Conservation (phyloP, 2,329 filamentous ascomycete genomes). For the Phoma sp. region DNA sequence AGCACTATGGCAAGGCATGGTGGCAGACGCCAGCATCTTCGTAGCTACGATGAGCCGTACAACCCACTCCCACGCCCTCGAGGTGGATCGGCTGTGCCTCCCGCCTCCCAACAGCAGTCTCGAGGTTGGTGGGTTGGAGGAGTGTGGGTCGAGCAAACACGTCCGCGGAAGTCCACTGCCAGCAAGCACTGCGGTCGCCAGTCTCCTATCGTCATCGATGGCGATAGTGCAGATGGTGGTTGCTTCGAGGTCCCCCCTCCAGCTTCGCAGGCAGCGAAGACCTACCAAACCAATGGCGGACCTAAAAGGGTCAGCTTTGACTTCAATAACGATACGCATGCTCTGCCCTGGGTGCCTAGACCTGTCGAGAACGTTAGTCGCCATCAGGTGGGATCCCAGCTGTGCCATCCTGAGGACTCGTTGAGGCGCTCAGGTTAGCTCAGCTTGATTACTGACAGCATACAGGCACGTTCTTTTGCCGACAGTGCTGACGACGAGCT, state of each 20-base stretch:
- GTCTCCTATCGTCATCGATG: neutral
- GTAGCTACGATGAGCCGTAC: neutral
- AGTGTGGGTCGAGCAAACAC: neutral
- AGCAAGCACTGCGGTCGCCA: neutral
- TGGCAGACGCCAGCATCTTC: neutral
- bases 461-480: constrained; percentile 22
- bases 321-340: constrained; percentile 23
- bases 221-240: neutral
- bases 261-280: neutral
- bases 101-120: neutral
- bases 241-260: constrained; percentile 11
- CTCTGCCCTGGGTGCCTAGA: constrained; percentile 18
- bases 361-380: neutral
- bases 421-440: neutral
- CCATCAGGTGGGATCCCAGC: neutral
- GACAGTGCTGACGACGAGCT: constrained; percentile 23
- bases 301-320: constrained; percentile 10
- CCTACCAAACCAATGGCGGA: neutral
- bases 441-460: neutral
- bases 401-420: neutral
- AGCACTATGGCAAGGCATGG: neutral
- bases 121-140: constrained; percentile 8
- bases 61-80: neutral
- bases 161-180: neutral
- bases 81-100: neutral